Percentiles rank a stretch among this genome's conserved stretches.
phyloP scores from a whole-genome alignment of 2,329 filamentous ascomycete genomes.

The Trichoderma pleuroti region DNA sequence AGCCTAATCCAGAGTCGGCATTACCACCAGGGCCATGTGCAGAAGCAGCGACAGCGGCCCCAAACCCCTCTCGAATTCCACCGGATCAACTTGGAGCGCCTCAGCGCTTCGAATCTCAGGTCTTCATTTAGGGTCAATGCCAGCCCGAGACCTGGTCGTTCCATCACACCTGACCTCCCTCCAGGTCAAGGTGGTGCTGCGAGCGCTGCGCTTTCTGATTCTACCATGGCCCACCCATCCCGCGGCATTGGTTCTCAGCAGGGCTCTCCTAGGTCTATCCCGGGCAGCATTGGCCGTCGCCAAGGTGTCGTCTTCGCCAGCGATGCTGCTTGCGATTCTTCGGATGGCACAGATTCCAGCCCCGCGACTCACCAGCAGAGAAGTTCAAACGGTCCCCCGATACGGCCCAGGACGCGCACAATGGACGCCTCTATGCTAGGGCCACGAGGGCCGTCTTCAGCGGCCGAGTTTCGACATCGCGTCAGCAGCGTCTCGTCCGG shows the following conservation, averaged over 20 bases:
- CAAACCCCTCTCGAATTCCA: constrained; percentile 28
- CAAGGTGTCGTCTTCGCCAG: constrained; percentile 61
- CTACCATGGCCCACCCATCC: constrained; percentile 24
- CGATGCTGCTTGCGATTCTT: constrained; percentile 50
- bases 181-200: constrained; percentile 33
- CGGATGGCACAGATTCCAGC: constrained; percentile 39
- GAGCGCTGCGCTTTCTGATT: constrained; percentile 25
- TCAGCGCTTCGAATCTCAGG: constrained; percentile 35
- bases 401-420: constrained; percentile 55
- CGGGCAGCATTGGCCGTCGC: constrained; percentile 42
- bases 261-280: constrained; percentile 33
- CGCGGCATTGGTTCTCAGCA: constrained; percentile 31
- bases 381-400: constrained; percentile 32
- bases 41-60: constrained; percentile 16
- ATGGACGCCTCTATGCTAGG: constrained; percentile 54
- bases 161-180: constrained; percentile 61
- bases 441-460: constrained; percentile 38
- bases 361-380: constrained; percentile 31
- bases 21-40: constrained; percentile 14
- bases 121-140: constrained; percentile 34
- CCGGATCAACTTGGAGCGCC: constrained; percentile 34
- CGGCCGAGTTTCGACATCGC: constrained; percentile 55
- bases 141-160: constrained; percentile 47
- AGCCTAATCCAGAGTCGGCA: constrained; percentile 21
- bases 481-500: constrained; percentile 66